A percentile compares a stretch with the other conserved stretches of the same genome.
phyloP scores from a whole-genome alignment of 257 asterid genomes.

The Przewalskia tangutica region DNA sequence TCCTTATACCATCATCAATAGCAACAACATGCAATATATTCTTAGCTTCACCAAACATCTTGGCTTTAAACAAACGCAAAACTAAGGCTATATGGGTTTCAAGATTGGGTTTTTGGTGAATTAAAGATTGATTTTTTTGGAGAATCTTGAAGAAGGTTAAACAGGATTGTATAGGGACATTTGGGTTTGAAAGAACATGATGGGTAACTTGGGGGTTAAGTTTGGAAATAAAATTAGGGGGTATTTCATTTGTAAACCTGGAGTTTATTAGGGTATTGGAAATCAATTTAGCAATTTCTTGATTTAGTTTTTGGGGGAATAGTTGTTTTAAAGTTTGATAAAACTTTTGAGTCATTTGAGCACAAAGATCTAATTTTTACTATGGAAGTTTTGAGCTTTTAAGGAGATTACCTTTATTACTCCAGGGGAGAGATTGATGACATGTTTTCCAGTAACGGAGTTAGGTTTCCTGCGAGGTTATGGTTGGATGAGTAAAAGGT shows the following conservation, averaged over 20 bases:
- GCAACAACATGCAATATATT: too few relatives aligned
- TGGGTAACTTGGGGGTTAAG: slow-evolving; percentile 33
- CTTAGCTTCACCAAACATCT: slow-evolving; percentile 54
- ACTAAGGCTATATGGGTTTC: slow-evolving; percentile 38
- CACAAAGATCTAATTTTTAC: too few relatives aligned
- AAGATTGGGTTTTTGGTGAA: slow-evolving; percentile 37
- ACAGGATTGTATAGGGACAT: slow-evolving; percentile 38
- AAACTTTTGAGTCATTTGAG: too few relatives aligned
- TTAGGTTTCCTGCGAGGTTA: too few relatives aligned
- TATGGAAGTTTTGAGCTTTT: too few relatives aligned
- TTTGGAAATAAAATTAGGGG: slow-evolving; percentile 29
- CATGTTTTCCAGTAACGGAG: too few relatives aligned
- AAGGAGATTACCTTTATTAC: too few relatives aligned
- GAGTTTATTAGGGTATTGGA: slow-evolving; percentile 38
- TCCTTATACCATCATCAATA: too few relatives aligned
- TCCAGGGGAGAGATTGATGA: too few relatives aligned
- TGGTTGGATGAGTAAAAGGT: too few relatives aligned
- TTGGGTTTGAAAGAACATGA: slow-evolving; percentile 60
- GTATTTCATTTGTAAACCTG: slow-evolving; percentile 11
- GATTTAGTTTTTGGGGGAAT: slow-evolving; percentile 30
- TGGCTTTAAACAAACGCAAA: slow-evolving; percentile 47
- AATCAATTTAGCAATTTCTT: slow-evolving; percentile 41
- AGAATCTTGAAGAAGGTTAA: slow-evolving; percentile 53
- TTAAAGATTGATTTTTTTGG: slow-evolving; percentile 15
- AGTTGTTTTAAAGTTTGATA: slow-evolving; percentile 32